Conservation (phyloP, 2,329 filamentous ascomycete genomes). For the Lizonia empirigonia region DNA sequence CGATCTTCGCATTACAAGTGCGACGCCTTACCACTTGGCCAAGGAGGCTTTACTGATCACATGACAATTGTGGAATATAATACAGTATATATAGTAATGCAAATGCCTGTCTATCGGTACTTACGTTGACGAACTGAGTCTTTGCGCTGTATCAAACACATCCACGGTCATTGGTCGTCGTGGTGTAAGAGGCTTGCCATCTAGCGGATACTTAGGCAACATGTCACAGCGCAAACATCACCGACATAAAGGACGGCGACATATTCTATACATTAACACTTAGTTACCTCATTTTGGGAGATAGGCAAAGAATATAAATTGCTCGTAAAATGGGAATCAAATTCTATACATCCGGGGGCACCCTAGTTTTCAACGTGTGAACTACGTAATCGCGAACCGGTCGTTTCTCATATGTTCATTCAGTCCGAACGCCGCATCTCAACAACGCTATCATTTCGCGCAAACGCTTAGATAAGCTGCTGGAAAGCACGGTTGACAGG, state of each 20-base stretch:
- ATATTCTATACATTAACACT: too few species aligned
- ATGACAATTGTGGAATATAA: neutral
- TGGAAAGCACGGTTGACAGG: constrained; percentile 97
- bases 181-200: too few species aligned
- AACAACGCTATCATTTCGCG: neutral
- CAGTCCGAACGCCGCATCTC: constrained; percentile 8
- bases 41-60: constrained; percentile 16
- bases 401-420: constrained; percentile 22
- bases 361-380: constrained; percentile 24
- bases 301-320: neutral
- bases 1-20: constrained; percentile 25
- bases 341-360: constrained; percentile 28
- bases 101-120: too few species aligned
- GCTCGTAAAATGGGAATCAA: constrained; percentile 23
- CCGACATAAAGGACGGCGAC: too few species aligned
- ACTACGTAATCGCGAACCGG: constrained; percentile 22
- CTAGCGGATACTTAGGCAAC: neutral
- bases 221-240: neutral
- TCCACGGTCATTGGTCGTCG: neutral
- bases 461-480: constrained; percentile 78
- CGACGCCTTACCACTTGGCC: constrained; percentile 24
- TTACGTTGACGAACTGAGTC: too few species aligned
- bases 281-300: neutral
- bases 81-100: neutral
- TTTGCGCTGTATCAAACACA: too few species aligned